A percentile compares a stretch with the other conserved stretches of the same genome.
These are phyloP conservation scores for Collybia sordida DNA, from an alignment of 768 basidiomycete genomes.

Conservation along the genomic window DNA sequence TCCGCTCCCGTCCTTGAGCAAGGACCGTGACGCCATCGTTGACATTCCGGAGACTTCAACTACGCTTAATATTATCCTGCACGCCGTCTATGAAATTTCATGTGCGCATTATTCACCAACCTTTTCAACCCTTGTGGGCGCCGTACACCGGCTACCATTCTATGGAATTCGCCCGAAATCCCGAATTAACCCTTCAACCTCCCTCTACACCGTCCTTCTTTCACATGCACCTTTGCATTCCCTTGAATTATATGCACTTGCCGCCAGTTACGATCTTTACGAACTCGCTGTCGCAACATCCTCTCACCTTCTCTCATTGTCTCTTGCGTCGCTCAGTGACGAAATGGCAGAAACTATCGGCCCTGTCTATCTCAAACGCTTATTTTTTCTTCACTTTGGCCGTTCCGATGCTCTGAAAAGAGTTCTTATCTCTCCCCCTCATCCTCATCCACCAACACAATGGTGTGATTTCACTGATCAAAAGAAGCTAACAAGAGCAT, in stretches of 20 bases:
- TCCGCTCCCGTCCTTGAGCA: constrained; percentile 30
- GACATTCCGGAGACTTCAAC: constrained; percentile 58
- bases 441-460: constrained; percentile 69
- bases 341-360: constrained; percentile 70
- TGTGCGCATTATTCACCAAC: constrained; percentile 75
- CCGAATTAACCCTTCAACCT: constrained; percentile 47
- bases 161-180: constrained; percentile 61
- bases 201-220: constrained; percentile 60
- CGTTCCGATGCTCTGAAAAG: constrained; percentile 81
- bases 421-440: constrained; percentile 71
- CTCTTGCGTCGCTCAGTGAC: constrained; percentile 68
- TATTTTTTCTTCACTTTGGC: constrained; percentile 84
- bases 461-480: constrained; percentile 73
- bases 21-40: constrained; percentile 55
- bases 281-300: constrained; percentile 78
- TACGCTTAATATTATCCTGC: constrained; percentile 71
- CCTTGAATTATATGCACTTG: constrained; percentile 70
- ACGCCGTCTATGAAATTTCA: constrained; percentile 69
- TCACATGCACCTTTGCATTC: constrained; percentile 68
- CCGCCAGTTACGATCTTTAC: constrained; percentile 63
- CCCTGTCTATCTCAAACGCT: constrained; percentile 72
- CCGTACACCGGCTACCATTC: constrained; percentile 52
- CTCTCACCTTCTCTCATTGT: constrained; percentile 70
- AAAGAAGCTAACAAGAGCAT: constrained; percentile 77
- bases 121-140: constrained; percentile 53